Evolutionary conservation across 2,329 filamentous ascomycete species (phyloP).

Genomic region (Anisogramma anomala): DNA sequence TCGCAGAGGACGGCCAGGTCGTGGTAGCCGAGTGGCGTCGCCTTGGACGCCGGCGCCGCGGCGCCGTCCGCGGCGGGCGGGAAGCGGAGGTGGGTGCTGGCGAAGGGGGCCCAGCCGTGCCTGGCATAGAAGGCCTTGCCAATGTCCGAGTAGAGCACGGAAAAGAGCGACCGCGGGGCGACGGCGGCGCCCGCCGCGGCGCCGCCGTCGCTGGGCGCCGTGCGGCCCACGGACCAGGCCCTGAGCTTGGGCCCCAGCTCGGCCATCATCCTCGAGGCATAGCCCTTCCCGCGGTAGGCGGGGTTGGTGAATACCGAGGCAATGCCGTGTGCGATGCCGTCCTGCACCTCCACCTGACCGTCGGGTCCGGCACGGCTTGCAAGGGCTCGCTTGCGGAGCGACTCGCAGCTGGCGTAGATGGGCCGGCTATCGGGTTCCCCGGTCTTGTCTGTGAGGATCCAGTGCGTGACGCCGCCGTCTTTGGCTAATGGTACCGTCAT

Average conservation of each 20-base stretch:
- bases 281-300: conserved; percentile 57
- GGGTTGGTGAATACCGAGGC: conserved; percentile 68
- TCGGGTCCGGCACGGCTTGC: conserved; percentile 27
- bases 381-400: conserved; percentile 47
- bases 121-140: conserved; percentile 71
- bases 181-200: conserved; percentile 18
- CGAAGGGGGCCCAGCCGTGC: conserved; percentile 65
- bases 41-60: conserved; percentile 16
- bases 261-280: conserved; percentile 63
- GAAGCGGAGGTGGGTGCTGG: conserved; percentile 61
- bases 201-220: conserved; percentile 13
- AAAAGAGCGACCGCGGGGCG: conserved; percentile 47
- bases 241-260: conserved; percentile 43
- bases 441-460: conserved; percentile 47
- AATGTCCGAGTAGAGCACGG: conserved; percentile 77
- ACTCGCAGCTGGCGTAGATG: conserved; percentile 54
- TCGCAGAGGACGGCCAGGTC: conserved; percentile 52
- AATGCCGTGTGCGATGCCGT: conserved; percentile 60
- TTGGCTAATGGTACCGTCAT: conserved; percentile 45
- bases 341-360: conserved; percentile 28
- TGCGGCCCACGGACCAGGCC: conserved; percentile 19
- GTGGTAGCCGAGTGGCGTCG: conserved; percentile 40
- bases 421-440: conserved; percentile 32
- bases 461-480: conserved; percentile 47
- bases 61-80: conserved; percentile 24